phyloP scores from a whole-genome alignment of 1,139 yeast species.

The Debaryomycetaceae sp. region DNA sequence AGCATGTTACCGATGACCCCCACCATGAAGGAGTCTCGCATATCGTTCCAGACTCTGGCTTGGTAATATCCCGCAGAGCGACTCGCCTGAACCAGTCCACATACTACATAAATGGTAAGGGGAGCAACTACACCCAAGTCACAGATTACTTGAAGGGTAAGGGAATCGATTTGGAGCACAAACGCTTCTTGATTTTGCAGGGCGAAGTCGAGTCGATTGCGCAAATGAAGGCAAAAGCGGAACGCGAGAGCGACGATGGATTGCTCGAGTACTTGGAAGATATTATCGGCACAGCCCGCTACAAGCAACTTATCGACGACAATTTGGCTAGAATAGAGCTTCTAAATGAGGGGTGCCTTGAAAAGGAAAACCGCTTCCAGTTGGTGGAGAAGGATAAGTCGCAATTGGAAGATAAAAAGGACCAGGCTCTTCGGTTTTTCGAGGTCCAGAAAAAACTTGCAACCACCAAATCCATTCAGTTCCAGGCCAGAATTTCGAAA shows the following conservation, averaged over 20 bases:
- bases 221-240: slow-evolving; percentile 97
- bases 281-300: slow-evolving; percentile 86
- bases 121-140: slow-evolving; percentile 71
- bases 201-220: slow-evolving; percentile 99
- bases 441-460: slow-evolving; percentile 54
- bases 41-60: slow-evolving; percentile 42
- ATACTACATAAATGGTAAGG: slow-evolving; percentile 61
- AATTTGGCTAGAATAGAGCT: slow-evolving; percentile 49
- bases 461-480: slow-evolving; percentile 42
- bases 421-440: slow-evolving; percentile 58
- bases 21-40: slow-evolving; percentile 23
- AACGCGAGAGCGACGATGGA: slow-evolving; percentile 87
- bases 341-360: slow-evolving; percentile 68
- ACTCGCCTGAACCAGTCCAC: slow-evolving; percentile 65
- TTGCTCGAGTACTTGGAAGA: slow-evolving; percentile 89
- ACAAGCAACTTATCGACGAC: slow-evolving; percentile 67
- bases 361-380: slow-evolving; percentile 70
- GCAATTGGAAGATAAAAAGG: slow-evolving; percentile 58
- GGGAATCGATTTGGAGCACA: slow-evolving; percentile 92
- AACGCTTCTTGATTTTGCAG: slow-evolving; percentile 85
- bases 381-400: slow-evolving; percentile 71
- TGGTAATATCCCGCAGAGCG: slow-evolving; percentile 75
- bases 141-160: slow-evolving; percentile 63
- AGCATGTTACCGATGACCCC: slow-evolving; percentile 57
- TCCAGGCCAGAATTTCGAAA: slow-evolving; percentile 41